Evolutionary conservation across 192 early-diverging fungal species (phyloP), one percentile per base, ranked within the genome.

Genomic region (Borealophlyctis nickersoniae): DNA sequence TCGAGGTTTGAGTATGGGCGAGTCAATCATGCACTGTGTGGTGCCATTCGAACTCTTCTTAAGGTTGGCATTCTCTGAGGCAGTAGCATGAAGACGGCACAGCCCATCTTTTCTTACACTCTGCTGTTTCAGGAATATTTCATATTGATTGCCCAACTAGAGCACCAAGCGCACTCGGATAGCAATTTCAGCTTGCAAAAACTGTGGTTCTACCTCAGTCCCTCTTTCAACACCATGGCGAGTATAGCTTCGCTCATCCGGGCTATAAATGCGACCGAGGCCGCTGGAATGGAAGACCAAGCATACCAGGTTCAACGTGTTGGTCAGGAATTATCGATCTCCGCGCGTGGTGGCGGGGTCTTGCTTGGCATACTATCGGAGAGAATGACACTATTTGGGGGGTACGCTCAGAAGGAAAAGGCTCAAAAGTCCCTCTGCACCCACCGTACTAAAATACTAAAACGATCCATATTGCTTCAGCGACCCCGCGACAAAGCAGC

Each of bases 1-100:
- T 83, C 88, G 7, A 73, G 78, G 13, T 89, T 90, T 30, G 83
- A 89, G 29, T 92, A 89, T 52, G 96, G 96, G 2, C 84, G 87
- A 14, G 88, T 95, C 27, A 89, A 84, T 60, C 92, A 99, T 70
- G 95, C 96, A 0, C 83, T 99, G 0, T 89, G 88, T 60, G 90
- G 92, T 0, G 91, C 91, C 0, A 89, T 96, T 39, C 67, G 81
- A 14, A 76, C 55, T 26, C 62, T 98, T 32, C 57, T 91, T 30
- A 90, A 92, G 77, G 87, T 89, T 67, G 2, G 19, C 14, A 14
- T 13, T 36, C 36, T 33, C 30, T 27, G 5, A 52, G 49, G 7
- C 39, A 45, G 39, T 54, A 54, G 7, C 23, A 4, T 56, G 49
- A 32, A 39, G 22, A 33, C 34, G 22, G 49, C 27, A 5, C 32